Base-by-base conservation (phyloP, 2,329 filamentous ascomycete species). In the Epichloe amarillans region DNA sequence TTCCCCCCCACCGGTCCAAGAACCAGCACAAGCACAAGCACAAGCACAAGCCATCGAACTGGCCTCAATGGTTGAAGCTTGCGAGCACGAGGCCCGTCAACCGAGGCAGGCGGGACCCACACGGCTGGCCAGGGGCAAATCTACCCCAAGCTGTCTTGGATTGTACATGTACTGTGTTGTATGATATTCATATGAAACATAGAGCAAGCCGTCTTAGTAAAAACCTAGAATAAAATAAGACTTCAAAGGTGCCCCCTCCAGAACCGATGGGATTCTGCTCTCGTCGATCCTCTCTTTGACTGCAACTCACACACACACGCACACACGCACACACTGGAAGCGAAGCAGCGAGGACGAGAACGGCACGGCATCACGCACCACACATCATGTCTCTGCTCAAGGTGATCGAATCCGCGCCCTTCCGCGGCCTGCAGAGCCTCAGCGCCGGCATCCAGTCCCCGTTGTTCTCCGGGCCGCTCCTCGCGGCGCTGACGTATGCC, bases 391-490 rank as follows among this genome's bases (percentile, higher is more conserved):
- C 52, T 5, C 41, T 53, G 21, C 6, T 53, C 10, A 39, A 23
- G 5, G 10, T 52, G 26, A n/a, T 54, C 35, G 54, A 58, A 17
- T 57, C 56, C 3, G 19, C 49, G 45, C 55, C 55, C 10, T 23
- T 54, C 26, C 50, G 53, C 33, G 53, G 39, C 8, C 38, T 57
- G 30, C 50, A 50, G 30, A 37, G 45, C 21, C 37, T 49, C 21
- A 15, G 36, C 46, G 46, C 26, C 11, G 38, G 40, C 10, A 36
- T 58, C n/a, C 47, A 53, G 30, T 54, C 53, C 4, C 56, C 56
- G 1, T 36, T 52, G 35, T 23, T 58, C 26, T 56, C 56, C 1
- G 56, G 56, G 23, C 50, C 54, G 6, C 52, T 56, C 1, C 52
- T 58, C 6, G 39, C 55, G 10, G 52, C 54, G 10, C 48, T 58